Base-by-base conservation (phyloP, 352 stramenopile genomes). In the Elongisporangium undulatum region DNA sequence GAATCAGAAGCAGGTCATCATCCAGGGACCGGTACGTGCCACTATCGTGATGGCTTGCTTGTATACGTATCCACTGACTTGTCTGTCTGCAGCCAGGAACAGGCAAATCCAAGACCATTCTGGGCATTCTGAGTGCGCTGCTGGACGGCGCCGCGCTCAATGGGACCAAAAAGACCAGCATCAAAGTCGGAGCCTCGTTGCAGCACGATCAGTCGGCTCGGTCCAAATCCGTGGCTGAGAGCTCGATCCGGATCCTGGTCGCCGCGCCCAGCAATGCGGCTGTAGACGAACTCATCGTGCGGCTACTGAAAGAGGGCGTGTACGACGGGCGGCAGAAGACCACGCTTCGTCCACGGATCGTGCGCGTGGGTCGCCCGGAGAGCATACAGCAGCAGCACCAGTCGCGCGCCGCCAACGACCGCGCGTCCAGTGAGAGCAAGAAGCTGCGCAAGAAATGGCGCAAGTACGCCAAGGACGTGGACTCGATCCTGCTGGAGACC, bases 91-190 rank as follows among this genome's bases (percentile, higher is more conserved):
- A 92, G 81, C 85, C 85, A 50, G 85, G 85, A 19, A 94, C 85
- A 45, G 85, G 85, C 17, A 94, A 94, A 70, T 92, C 82, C 2
- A 90, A 90, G 61, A 94, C 85, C 1, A 89, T 94, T 54, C 56
- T 94, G 1, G 85, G 85, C 8, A 66, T 92, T 8, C 64, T 90
- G 29, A 90, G 72, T 58, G 79, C 85, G 19, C 64, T 94, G 49
- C 68, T 94, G n/a, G 82, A 90, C 54, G 80, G 82, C 19, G 80
- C 77, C 38, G 82, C 79, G 3, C 52, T 92, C 6, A 74, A 70
- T 3, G 69, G 72, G 5, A 55, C 77, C 16, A 61, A 72, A 22
- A 82, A 89, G 58, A 49, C 75, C 16, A 76, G 85, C 49, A 86
- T 94, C 62, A 81, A 79, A 20, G 64, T 92, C 15, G 85, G 85